phyloP scores from a whole-genome alignment of 306 rosid genomes.

The Betula pendula region DNA sequence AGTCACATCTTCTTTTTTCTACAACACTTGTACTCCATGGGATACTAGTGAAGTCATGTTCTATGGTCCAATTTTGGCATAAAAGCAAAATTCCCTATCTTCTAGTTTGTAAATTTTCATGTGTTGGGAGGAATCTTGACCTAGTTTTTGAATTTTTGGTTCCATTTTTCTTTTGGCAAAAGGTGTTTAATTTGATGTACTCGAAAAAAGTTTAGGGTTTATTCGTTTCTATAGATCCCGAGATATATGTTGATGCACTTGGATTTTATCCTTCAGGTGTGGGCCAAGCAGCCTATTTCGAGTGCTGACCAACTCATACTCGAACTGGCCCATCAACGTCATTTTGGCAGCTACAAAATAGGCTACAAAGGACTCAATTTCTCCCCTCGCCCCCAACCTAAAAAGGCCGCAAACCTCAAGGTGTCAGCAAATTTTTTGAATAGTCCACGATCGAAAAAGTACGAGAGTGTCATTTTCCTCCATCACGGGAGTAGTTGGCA shows the following conservation, averaged over 20 bases:
- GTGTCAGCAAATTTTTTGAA: no score
- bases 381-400: no score
- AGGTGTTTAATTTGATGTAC: not conserved
- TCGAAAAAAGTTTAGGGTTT: not conserved
- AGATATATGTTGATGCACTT: not conserved
- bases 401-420: no score
- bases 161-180: not conserved
- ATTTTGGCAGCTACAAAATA: no score
- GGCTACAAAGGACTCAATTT: no score
- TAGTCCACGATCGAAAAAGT: no score
- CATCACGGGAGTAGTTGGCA: no score
- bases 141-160: conserved; percentile 30
- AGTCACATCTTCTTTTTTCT: not conserved
- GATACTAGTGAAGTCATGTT: conserved; percentile 24
- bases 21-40: not conserved
- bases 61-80: conserved; percentile 12
- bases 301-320: no score
- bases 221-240: not conserved
- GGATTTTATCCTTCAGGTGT: no score
- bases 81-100: conserved; percentile 23
- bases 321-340: no score
- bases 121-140: conserved; percentile 26
- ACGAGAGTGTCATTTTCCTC: no score
- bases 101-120: conserved; percentile 41
- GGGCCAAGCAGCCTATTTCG: no score